phyloP scores from a whole-genome alignment of 208 protist genomes.

The Crithidia fasciculata region DNA sequence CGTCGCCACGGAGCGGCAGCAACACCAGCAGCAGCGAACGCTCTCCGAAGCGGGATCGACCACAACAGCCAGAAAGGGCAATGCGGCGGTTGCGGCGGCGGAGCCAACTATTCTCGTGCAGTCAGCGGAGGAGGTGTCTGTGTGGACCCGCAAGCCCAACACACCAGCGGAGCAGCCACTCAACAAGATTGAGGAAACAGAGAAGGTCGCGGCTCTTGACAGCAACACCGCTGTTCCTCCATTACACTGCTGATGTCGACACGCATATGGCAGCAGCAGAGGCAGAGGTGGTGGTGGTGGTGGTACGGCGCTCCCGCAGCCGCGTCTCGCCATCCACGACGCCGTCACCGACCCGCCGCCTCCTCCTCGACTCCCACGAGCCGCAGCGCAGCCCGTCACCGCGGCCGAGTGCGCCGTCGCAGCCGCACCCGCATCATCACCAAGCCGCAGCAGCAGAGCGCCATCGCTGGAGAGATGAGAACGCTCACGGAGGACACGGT shows the following conservation, averaged over 20 bases:
- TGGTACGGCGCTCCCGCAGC: constrained; percentile 28
- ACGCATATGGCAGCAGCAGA: too few relatives aligned
- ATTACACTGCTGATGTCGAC: background rate
- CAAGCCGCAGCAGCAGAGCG: background rate
- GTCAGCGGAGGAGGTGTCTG: constrained; percentile 22
- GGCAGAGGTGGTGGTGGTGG: constrained; percentile 18
- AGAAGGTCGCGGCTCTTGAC: background rate
- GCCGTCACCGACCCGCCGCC: background rate
- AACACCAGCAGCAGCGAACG: constrained; percentile 2
- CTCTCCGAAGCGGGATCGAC: too few relatives aligned
- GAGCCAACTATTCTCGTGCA: background rate
- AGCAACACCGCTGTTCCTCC: background rate
- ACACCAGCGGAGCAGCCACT: background rate
- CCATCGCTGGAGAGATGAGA: background rate
- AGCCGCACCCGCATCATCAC: background rate
- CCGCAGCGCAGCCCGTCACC: constrained; percentile 12
- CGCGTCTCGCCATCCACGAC: constrained; percentile 3
- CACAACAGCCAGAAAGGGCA: too few relatives aligned
- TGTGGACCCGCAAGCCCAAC: constrained; percentile 27
- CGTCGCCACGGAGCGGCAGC: constrained; percentile 23
- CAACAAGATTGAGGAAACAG: background rate
- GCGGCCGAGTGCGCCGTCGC: background rate
- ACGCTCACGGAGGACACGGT: background rate
- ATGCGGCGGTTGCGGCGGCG: background rate
- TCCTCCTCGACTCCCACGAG: constrained; percentile 9